These are phyloP conservation scores for Cladophialophora psammophila DNA, from an alignment of 2,329 filamentous ascomycete species.

Conservation along the genomic window DNA sequence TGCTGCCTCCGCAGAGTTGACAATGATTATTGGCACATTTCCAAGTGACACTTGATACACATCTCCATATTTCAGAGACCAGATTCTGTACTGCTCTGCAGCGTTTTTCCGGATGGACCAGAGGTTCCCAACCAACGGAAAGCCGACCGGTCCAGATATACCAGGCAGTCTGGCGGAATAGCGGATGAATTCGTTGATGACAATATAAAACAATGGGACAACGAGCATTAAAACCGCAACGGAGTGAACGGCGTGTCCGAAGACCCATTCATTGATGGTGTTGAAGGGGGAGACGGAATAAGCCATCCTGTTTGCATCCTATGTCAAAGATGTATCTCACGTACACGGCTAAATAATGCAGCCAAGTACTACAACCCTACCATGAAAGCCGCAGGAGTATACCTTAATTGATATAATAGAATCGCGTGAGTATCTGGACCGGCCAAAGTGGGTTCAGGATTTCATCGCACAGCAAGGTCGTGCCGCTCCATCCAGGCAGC, in stretches of 20 bases:
- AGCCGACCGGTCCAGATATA: slow-evolving; percentile 57
- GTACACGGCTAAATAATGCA: neutral
- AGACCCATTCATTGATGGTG: neutral
- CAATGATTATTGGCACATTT: slow-evolving; percentile 63
- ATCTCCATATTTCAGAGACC: slow-evolving; percentile 57
- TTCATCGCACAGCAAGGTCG: neutral
- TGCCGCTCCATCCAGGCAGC: neutral
- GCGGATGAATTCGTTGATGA: slow-evolving; percentile 59
- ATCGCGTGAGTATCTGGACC: neutral
- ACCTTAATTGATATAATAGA: neutral
- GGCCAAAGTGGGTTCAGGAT: neutral
- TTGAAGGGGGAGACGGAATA: neutral
- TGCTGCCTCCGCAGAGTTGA: slow-evolving; percentile 62
- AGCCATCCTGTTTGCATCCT: neutral
- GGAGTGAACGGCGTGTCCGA: neutral
- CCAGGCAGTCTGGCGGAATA: slow-evolving; percentile 52
- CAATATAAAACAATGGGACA: slow-evolving; percentile 48
- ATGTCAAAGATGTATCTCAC: neutral
- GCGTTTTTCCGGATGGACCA: slow-evolving; percentile 14
- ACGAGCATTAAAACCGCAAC: neutral
- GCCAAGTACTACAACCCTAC: neutral
- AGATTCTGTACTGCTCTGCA: slow-evolving; percentile 63
- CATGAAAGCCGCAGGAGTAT: neutral
- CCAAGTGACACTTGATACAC: slow-evolving; percentile 66
- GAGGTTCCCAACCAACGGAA: slow-evolving; percentile 61